Evolutionary conservation across 2,329 filamentous ascomycete genomes (phyloP).

Genomic region (Metarhizium robertsii): DNA sequence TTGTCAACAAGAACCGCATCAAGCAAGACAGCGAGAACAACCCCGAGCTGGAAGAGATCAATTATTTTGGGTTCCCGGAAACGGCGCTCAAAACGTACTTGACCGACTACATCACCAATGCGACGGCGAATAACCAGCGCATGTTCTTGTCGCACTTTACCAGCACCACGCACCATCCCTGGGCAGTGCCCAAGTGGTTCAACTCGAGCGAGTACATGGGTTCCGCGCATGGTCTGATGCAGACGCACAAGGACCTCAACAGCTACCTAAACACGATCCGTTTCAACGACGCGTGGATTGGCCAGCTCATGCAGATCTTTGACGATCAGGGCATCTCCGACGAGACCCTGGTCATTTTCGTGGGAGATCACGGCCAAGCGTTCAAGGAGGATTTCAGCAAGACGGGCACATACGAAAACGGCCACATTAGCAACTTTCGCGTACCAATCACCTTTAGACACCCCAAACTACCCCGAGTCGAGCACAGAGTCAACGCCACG

Average conservation of each 20-base stretch:
- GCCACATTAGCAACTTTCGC: slow-evolving; percentile 22
- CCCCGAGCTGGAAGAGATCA: slow-evolving; percentile 16
- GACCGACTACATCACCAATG: slow-evolving; percentile 17
- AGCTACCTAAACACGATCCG: slow-evolving; percentile 22
- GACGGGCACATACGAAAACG: slow-evolving; percentile 20
- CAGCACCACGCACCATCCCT: slow-evolving; percentile 23
- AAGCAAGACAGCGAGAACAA: slow-evolving; percentile 2
- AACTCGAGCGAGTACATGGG: slow-evolving; percentile 16
- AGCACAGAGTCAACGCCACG: slow-evolving; percentile 17
- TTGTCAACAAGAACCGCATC: slow-evolving; percentile 10
- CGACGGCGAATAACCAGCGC: slow-evolving; percentile 17
- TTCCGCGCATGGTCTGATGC: slow-evolving; percentile 4
- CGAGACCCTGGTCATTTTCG: slow-evolving; percentile 23
- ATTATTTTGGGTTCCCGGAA: slow-evolving; percentile 23
- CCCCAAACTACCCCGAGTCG: slow-evolving; percentile 19
- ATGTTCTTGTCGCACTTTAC: slow-evolving; percentile 24
- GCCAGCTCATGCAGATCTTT: slow-evolving; percentile 19
- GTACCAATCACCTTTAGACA: slow-evolving; percentile 24
- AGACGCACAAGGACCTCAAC: slow-evolving; percentile 14
- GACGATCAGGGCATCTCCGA: slow-evolving; percentile 23
- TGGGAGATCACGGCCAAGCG: slow-evolving; percentile 26
- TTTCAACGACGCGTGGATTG: slow-evolving; percentile 22
- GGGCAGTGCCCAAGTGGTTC: slow-evolving; percentile 14
- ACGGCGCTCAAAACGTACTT: slow-evolving; percentile 19
- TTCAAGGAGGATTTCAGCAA: slow-evolving; percentile 21